Evolutionary conservation across 1,284 basidiomycete species (phyloP), one percentile per base, ranked within the genome.

Genomic region (Afroboletus lepidellus): DNA sequence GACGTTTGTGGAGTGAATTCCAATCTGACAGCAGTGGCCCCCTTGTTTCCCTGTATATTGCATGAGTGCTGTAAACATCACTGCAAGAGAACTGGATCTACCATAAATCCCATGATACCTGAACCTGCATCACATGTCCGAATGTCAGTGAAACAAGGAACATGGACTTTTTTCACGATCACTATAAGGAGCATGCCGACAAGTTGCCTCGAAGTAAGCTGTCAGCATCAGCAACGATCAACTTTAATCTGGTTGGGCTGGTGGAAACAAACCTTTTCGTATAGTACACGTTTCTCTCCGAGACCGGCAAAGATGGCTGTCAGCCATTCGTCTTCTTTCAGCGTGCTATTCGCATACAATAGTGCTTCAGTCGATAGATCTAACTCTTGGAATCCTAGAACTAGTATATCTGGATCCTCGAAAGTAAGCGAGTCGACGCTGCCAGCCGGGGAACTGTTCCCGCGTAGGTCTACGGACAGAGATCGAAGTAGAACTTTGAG

Each of bases 91-190:
- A n/a, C 15, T 43, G 20, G 42, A 18, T 21, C 29, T 60, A 85
- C 87, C 85, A 91, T 83, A 34, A 89, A 72, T 32, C 87, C 85
- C 73, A 90, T 77, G 32, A 90, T 80, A 0, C 88, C 88, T 12
- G 82, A 78, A 13, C 84, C 87, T 12, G 78, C 80, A 3, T 76
- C 69, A 24, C 74, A 69, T 3, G 76, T 74, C 56, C 71, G 74
- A 41, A 86, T 63, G 38, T 83, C 75, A 30, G 71, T 72, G 57
- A 90, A 85, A 56, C 75, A 77, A 8, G 62, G 43, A 11, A 66
- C 69, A 38, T 87, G 59, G 0, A 69, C 60, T 55, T 77, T 84
- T 67, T 80, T 85, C 15, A 82, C 81, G 29, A 91, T 70, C 29
- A 87, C 66, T 8, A 90, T 64, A 30, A 91, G 69, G 24, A 91